These are phyloP conservation scores for Pseudocercospora vitis DNA, from an alignment of 2,329 filamentous ascomycete species.

Conservation along the genomic window DNA sequence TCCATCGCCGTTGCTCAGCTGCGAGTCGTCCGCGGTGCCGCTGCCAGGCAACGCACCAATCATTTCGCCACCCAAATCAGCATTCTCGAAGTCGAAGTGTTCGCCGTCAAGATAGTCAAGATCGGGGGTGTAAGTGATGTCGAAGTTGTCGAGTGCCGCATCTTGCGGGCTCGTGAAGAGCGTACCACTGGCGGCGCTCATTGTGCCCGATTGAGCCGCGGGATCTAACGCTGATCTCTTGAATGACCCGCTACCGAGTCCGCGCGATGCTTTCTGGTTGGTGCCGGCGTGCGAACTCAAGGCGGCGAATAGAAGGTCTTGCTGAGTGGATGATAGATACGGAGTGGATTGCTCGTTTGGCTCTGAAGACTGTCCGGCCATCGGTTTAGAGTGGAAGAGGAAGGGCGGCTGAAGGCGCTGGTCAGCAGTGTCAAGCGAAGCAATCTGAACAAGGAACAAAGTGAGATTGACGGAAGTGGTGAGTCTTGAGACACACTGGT, in stretches of 20 bases:
- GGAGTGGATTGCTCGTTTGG: conserved; percentile 35
- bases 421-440: conserved; percentile 12
- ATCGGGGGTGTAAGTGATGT: conserved; percentile 62
- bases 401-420: conserved; percentile 1
- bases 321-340: conserved; percentile 46
- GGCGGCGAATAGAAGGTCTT: conserved; percentile 50
- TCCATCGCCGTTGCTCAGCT: conserved; percentile 44
- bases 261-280: neutral
- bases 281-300: conserved; percentile 44
- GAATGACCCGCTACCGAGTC: neutral
- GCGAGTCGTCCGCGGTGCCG: conserved; percentile 35
- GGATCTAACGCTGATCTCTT: conserved; percentile 18
- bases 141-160: conserved; percentile 31
- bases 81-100: conserved; percentile 72
- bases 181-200: conserved; percentile 26
- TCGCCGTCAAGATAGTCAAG: conserved; percentile 81
- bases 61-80: conserved; percentile 59
- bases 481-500: neutral
- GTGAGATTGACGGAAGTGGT: conserved; percentile 8
- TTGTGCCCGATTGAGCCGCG: conserved; percentile 19
- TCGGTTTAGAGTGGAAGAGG: conserved; percentile 15
- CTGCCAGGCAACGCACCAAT: conserved; percentile 71
- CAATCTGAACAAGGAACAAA: neutral
- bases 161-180: conserved; percentile 35
- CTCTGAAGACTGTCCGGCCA: conserved; percentile 22